Conservation (phyloP, 495 filamentous ascomycete species). For the Terfezia claveryi region DNA sequence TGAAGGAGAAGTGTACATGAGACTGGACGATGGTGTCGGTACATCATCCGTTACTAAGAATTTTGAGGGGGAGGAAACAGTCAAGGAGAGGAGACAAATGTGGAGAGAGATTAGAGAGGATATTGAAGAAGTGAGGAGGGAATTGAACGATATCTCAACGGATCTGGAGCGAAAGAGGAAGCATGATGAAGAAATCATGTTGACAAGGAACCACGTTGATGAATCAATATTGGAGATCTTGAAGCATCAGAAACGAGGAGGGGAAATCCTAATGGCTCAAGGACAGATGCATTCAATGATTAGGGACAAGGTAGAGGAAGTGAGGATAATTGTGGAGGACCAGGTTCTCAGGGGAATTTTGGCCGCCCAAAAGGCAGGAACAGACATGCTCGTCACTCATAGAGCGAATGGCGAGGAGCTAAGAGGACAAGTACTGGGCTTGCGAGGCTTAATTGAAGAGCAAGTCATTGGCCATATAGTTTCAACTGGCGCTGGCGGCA, state of each 20-base stretch:
- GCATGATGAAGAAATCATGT: neutral
- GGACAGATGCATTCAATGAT: neutral
- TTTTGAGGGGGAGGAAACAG: neutral
- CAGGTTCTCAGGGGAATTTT: neutral
- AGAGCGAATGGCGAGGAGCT: neutral
- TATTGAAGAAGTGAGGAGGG: neutral
- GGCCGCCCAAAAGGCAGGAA: neutral
- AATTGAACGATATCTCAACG: neutral
- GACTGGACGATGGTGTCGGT: conserved; percentile 1
- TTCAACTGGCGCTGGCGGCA: neutral
- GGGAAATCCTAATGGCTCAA: neutral
- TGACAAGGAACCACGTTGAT: neutral
- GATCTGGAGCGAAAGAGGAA: neutral
- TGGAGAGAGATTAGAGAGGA: neutral
- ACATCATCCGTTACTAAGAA: neutral
- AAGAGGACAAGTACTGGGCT: neutral
- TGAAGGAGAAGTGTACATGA: conserved; percentile 12
- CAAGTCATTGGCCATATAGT: neutral
- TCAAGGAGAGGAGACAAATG: neutral
- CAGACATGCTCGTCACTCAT: neutral
- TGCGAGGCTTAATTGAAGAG: neutral
- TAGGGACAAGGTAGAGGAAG: neutral
- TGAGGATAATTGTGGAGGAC: neutral
- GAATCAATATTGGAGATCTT: neutral
- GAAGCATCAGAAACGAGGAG: neutral